Evolutionary conservation across 1,284 basidiomycete genomes (phyloP).

Genomic region (Mycena sp.): DNA sequence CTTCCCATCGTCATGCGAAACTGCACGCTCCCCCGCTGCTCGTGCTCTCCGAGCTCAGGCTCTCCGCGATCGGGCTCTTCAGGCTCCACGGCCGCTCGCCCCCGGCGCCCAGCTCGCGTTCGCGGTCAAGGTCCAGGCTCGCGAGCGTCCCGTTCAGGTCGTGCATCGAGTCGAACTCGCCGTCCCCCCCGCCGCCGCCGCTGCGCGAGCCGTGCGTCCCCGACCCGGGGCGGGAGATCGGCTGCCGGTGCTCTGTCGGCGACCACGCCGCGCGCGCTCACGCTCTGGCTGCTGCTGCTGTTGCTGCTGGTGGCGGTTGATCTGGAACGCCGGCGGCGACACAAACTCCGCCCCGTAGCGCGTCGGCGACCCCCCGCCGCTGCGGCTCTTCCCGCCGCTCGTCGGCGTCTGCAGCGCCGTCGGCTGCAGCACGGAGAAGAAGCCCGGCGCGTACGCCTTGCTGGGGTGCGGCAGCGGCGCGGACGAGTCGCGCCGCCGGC

Average conservation of each 20-base stretch:
- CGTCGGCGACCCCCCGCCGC: slow-evolving; percentile 10
- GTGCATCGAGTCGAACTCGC: slow-evolving; percentile 62
- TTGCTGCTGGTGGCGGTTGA: slow-evolving; percentile 15
- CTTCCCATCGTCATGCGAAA: slow-evolving; percentile 36
- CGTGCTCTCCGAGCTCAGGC: slow-evolving; percentile 31
- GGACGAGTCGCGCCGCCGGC: too few species aligned
- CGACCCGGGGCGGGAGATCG: slow-evolving; percentile 61
- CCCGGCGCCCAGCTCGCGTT: slow-evolving; percentile 12
- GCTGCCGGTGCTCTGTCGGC: too few species aligned
- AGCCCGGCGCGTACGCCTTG: too few species aligned
- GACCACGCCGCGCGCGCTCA: too few species aligned
- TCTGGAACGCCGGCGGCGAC: slow-evolving; percentile 21
- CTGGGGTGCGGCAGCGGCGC: too few species aligned
- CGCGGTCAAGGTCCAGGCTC: slow-evolving; percentile 68
- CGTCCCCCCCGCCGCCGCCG: slow-evolving; percentile 7
- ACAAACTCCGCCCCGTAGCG: not conserved
- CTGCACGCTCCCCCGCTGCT: slow-evolving; percentile 35
- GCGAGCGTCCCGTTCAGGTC: slow-evolving; percentile 82
- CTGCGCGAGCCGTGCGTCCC: slow-evolving; percentile 38
- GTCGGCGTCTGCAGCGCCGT: too few species aligned
- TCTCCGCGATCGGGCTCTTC: slow-evolving; percentile 32
- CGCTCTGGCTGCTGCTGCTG: too few species aligned
- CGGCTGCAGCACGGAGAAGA: too few species aligned
- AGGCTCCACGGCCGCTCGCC: slow-evolving; percentile 14
- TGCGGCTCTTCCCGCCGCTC: too few species aligned